Percentiles rank a stretch among this genome's conserved stretches.
Conservation (phyloP, 768 basidiomycete species). For the Cyclocybe cylindracea region DNA sequence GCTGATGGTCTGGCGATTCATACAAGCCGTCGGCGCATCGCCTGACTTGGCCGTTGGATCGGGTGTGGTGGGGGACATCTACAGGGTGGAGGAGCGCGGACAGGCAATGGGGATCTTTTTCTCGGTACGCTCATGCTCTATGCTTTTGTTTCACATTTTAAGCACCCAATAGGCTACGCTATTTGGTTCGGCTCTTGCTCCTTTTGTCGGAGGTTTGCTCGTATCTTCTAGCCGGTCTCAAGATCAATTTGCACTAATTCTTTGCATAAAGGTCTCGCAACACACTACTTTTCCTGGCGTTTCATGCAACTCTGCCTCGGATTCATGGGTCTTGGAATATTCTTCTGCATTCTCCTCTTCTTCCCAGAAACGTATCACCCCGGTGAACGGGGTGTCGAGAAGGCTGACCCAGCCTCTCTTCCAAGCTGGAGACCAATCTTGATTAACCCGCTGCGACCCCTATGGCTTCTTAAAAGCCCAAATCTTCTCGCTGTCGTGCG, state of each 20-base stretch:
- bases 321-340: conserved; percentile 34
- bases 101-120: conserved; percentile 59
- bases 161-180: conserved; percentile 42
- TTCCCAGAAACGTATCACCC: conserved; percentile 71
- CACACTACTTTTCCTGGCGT: conserved; percentile 69
- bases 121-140: conserved; percentile 31
- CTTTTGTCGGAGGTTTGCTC: conserved; percentile 48
- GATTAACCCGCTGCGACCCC: conserved; percentile 59
- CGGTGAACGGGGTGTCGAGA: conserved; percentile 48
- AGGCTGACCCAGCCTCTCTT: conserved; percentile 11
- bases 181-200: conserved; percentile 61
- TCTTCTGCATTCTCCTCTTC: conserved; percentile 38
- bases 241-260: neutral
- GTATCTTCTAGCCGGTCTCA: neutral
- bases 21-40: conserved; percentile 66
- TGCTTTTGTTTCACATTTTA: neutral
- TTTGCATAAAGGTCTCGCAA: conserved; percentile 35
- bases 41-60: conserved; percentile 52
- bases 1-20: conserved; percentile 59
- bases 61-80: conserved; percentile 66
- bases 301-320: conserved; percentile 50
- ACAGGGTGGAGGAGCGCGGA: conserved; percentile 58
- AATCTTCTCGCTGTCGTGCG: conserved; percentile 55
- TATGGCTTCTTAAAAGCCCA: conserved; percentile 55
- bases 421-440: conserved; percentile 31